These are phyloP conservation scores for Talaromyces atroroseus DNA, from an alignment of 2,329 filamentous ascomycete genomes.

Conservation along the genomic window DNA sequence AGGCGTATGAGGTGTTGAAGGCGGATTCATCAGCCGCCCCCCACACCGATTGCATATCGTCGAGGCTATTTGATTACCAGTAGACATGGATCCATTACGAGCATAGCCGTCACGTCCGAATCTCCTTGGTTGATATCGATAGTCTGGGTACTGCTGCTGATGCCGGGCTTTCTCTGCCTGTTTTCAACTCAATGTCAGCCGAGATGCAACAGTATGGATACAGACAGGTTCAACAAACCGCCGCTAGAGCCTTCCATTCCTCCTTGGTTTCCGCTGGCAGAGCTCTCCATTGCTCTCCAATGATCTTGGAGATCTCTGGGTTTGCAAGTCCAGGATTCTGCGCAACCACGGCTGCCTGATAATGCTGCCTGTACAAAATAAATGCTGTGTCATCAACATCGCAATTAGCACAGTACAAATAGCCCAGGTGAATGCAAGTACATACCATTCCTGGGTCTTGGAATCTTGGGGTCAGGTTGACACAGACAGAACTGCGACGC, in stretches of 20 bases:
- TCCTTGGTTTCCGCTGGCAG: constrained; percentile 69
- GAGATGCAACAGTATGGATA: neutral
- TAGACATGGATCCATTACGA: constrained; percentile 31
- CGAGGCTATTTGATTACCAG: constrained; percentile 31
- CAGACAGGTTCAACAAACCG: constrained; percentile 44
- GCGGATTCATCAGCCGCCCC: constrained; percentile 44
- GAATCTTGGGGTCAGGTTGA: constrained; percentile 66
- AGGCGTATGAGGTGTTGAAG: constrained; percentile 37
- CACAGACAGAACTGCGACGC: constrained; percentile 59
- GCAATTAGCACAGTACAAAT: neutral
- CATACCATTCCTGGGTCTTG: constrained; percentile 65
- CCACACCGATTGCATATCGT: constrained; percentile 41
- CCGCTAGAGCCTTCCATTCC: constrained; percentile 82
- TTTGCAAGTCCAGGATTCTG: constrained; percentile 87
- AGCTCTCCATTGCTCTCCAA: constrained; percentile 84
- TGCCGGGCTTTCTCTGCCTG: constrained; percentile 86
- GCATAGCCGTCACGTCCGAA: constrained; percentile 51
- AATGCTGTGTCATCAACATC: constrained; percentile 60
- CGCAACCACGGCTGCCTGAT: constrained; percentile 74
- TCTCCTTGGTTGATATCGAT: constrained; percentile 84
- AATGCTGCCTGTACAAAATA: constrained; percentile 92
- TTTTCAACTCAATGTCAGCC: constrained; percentile 13
- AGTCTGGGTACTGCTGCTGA: constrained; percentile 83
- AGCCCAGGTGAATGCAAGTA: constrained; percentile 14
- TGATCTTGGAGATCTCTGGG: constrained; percentile 95